These are phyloP conservation scores for Tolypocladium endophyticum DNA, from an alignment of 2,329 filamentous ascomycete species.

Conservation along the genomic window DNA sequence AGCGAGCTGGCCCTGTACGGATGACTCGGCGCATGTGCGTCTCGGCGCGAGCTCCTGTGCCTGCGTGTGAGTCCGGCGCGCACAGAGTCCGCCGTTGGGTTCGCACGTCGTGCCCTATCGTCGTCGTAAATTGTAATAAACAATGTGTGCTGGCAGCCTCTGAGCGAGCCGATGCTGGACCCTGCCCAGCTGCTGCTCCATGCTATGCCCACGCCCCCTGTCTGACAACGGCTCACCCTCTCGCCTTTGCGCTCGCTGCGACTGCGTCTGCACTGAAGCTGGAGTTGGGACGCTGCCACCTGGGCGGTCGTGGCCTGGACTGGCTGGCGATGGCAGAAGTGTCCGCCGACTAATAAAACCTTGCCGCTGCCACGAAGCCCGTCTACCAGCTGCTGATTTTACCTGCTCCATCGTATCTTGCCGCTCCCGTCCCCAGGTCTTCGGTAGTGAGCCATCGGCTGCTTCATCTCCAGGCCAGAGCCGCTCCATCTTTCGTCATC, in stretches of 20 bases:
- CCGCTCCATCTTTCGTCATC: background rate
- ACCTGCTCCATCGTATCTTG: background rate
- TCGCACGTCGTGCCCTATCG: background rate
- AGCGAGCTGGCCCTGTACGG: background rate
- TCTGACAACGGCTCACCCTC: background rate
- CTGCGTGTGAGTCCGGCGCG: background rate
- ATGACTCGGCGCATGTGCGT: background rate
- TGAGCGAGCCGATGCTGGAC: background rate
- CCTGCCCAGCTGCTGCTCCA: background rate
- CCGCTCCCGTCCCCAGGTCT: background rate
- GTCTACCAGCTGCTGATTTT: background rate
- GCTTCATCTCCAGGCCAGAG: background rate
- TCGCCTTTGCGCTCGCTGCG: background rate
- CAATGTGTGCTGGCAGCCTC: constrained; percentile 1
- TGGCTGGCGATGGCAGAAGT: background rate
- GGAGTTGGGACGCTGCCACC: background rate
- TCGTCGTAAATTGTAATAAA: background rate
- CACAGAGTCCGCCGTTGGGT: background rate
- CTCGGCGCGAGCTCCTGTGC: background rate
- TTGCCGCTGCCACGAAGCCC: constrained; percentile 2
- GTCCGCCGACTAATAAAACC: constrained; percentile 3
- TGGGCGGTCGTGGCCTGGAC: background rate
- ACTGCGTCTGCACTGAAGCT: background rate
- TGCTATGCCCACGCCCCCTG: background rate
- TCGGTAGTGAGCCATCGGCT: background rate